Evolutionary conservation across 2,329 filamentous ascomycete genomes (phyloP).

Genomic region (Alternaria triticimaculans): DNA sequence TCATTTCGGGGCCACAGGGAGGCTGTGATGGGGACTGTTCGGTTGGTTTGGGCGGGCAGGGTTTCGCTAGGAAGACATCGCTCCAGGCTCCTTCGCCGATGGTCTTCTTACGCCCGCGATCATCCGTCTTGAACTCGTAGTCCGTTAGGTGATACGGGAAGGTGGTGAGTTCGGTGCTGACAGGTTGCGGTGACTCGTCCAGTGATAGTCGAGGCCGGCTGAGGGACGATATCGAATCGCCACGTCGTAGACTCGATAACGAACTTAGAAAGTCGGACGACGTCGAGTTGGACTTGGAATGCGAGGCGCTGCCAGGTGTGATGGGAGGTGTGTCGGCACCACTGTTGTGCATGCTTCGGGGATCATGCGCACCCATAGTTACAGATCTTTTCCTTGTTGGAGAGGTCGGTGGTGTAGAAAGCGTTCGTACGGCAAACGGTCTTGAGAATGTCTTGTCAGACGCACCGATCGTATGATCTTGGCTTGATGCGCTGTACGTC

Average conservation of each 20-base stretch:
- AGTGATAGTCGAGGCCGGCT: constrained; percentile 17
- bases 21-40: constrained; percentile 1
- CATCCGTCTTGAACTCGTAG: constrained; percentile 33
- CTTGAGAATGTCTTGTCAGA: constrained; percentile 5
- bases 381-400: constrained; percentile 24
- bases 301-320: constrained; percentile 33
- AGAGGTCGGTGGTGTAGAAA: constrained; percentile 37
- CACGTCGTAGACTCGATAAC: constrained; percentile 26
- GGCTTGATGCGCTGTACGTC: constrained; percentile 9
- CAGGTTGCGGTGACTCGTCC: constrained; percentile 25
- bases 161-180: constrained; percentile 27
- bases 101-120: constrained; percentile 32
- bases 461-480: constrained; percentile 12
- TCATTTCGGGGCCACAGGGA: constrained; percentile 14
- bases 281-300: constrained; percentile 27
- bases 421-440: constrained; percentile 8
- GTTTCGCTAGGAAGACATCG: constrained; percentile 45
- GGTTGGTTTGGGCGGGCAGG: constrained; percentile 20
- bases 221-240: constrained; percentile 28
- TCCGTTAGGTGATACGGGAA: constrained; percentile 36
- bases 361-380: constrained; percentile 23
- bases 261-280: constrained; percentile 27
- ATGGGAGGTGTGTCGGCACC: constrained; percentile 36
- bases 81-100: constrained; percentile 48
- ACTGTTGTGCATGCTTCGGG: constrained; percentile 22